Percentiles rank a stretch among this genome's conserved stretches.
phyloP scores from a whole-genome alignment of 148 eudicot genomes.

The Suaeda aralocaspica region DNA sequence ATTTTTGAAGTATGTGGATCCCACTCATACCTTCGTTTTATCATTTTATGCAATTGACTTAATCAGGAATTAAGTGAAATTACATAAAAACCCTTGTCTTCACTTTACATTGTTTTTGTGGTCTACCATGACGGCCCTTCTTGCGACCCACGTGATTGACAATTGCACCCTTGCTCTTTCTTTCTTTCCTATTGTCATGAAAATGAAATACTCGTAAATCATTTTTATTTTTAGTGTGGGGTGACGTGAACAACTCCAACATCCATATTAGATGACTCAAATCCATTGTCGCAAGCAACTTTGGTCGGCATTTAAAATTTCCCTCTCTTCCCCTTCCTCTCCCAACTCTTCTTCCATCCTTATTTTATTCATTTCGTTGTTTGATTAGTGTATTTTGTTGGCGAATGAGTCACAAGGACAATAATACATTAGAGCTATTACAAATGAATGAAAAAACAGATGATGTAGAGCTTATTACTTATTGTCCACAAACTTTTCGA shows the following conservation, averaged over 20 bases:
- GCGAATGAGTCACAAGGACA: no score
- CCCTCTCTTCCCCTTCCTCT: background rate
- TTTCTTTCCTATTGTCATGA: slow-evolving; percentile 24
- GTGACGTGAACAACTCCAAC: slow-evolving; percentile 75
- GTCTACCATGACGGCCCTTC: slow-evolving; percentile 36
- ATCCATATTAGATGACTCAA: slow-evolving; percentile 27
- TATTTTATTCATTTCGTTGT: background rate
- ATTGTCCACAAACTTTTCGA: no score
- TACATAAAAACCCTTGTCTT: no score
- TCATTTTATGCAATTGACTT: slow-evolving; percentile 9
- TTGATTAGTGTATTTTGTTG: no score
- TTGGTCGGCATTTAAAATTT: slow-evolving; percentile 49
- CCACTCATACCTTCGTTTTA: background rate
- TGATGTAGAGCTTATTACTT: no score
- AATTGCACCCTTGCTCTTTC: slow-evolving; percentile 13
- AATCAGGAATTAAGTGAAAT: background rate
- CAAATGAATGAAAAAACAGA: no score
- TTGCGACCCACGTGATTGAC: slow-evolving; percentile 38
- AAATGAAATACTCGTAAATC: slow-evolving; percentile 18
- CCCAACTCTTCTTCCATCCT: background rate
- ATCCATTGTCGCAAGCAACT: slow-evolving; percentile 54
- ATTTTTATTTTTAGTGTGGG: slow-evolving; percentile 23
- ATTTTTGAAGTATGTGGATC: background rate
- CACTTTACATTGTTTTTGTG: slow-evolving; percentile 4
- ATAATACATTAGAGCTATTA: no score